Conservation (phyloP, 306 rosid genomes). For the Ormosia semicastrata region DNA sequence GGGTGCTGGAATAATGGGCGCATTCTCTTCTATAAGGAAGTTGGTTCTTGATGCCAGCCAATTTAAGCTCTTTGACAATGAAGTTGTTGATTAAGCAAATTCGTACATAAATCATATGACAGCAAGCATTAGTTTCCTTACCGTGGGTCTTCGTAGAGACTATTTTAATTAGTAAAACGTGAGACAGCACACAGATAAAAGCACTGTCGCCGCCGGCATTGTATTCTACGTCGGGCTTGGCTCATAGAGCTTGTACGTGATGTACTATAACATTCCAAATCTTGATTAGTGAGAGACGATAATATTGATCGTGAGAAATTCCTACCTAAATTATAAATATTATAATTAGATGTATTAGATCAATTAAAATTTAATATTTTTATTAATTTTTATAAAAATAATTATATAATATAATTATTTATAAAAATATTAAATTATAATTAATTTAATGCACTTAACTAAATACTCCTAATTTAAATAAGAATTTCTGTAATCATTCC, state of each 20-base stretch:
- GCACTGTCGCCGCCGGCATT: neutral
- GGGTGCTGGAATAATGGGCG: conserved; percentile 60
- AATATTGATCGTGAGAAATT: too few species aligned
- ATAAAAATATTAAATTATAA: too few species aligned
- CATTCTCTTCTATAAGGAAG: conserved; percentile 67
- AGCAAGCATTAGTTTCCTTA: neutral
- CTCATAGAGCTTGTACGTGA: too few species aligned
- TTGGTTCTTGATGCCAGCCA: conserved; percentile 63
- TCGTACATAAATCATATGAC: neutral
- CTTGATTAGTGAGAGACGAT: neutral
- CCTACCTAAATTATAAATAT: too few species aligned
- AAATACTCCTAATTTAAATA: too few species aligned
- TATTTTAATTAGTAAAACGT: neutral
- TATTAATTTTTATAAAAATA: too few species aligned
- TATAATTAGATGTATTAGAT: too few species aligned
- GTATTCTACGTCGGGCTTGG: too few species aligned
- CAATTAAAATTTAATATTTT: too few species aligned
- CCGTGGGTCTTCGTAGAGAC: neutral
- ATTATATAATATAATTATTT: too few species aligned
- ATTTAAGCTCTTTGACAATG: conserved; percentile 58
- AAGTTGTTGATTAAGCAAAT: conserved; percentile 46
- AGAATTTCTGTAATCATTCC: too few species aligned
- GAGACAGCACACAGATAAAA: neutral
- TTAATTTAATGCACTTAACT: too few species aligned
- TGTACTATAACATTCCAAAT: neutral